These are phyloP conservation scores for Tetrapisispora namnaoensis DNA, from an alignment of 805 yeast species.

Conservation along the genomic window DNA sequence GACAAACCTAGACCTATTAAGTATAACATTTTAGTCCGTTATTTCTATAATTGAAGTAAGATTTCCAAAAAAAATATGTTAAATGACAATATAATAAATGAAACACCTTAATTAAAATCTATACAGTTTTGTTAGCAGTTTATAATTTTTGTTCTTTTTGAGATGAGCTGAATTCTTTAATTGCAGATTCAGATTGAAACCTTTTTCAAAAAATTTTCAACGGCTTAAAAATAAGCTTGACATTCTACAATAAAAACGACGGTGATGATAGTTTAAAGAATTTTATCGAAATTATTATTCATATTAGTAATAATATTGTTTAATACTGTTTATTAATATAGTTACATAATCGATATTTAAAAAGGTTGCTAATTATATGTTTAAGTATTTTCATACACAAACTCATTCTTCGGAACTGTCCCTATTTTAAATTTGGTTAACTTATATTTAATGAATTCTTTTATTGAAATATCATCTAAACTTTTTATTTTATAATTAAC, in stretches of 20 bases:
- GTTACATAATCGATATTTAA: neutral
- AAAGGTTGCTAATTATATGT: too few relatives aligned
- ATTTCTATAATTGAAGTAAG: too few relatives aligned
- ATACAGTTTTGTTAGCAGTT: neutral
- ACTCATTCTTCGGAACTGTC: neutral
- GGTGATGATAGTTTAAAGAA: too few relatives aligned
- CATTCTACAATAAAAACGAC: neutral
- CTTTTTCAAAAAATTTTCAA: neutral
- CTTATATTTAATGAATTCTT: slow-evolving; percentile 2
- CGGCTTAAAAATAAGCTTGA: neutral
- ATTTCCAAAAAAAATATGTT: too few relatives aligned
- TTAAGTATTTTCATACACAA: too few relatives aligned
- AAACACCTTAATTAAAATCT: too few relatives aligned
- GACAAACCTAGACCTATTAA: slow-evolving; percentile 88
- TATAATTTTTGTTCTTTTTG: neutral
- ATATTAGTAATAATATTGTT: too few relatives aligned
- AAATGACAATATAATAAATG: too few relatives aligned
- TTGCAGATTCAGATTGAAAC: neutral
- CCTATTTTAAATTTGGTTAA: neutral
- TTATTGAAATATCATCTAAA: slow-evolving; percentile 2
- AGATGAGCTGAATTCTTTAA: neutral
- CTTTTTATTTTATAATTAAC: neutral
- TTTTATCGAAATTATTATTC: too few relatives aligned
- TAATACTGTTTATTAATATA: neutral
- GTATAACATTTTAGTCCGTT: slow-evolving; percentile 53